These are phyloP conservation scores for Spathaspora sp. DNA, from an alignment of 805 yeast genomes.

Conservation along the genomic window DNA sequence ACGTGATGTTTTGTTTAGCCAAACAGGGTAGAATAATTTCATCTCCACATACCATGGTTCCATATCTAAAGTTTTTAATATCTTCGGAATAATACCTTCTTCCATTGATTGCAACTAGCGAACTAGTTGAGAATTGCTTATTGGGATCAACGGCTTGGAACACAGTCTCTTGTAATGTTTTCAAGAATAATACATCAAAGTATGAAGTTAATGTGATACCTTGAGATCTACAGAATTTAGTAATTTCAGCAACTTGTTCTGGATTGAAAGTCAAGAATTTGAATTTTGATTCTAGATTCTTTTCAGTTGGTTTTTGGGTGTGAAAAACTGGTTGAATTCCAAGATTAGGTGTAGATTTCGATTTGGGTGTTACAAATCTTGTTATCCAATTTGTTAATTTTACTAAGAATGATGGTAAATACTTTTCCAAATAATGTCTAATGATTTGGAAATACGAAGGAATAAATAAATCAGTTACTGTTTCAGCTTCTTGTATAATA, in stretches of 20 bases:
- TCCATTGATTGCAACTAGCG: constrained; percentile 15
- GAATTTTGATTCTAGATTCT: constrained; percentile 8
- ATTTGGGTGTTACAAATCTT: not conserved
- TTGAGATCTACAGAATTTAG: constrained; percentile 13
- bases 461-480: constrained; percentile 9
- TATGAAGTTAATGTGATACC: constrained; percentile 20
- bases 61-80: constrained; percentile 6
- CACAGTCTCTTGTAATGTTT: constrained; percentile 14
- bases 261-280: constrained; percentile 13
- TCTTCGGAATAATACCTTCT: constrained; percentile 16
- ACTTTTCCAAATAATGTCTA: constrained; percentile 3
- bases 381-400: not conserved
- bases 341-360: constrained; percentile 1
- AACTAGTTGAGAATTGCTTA: constrained; percentile 6
- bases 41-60: constrained; percentile 11
- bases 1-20: not conserved
- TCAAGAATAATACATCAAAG: constrained; percentile 14
- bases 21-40: constrained; percentile 8
- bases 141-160: constrained; percentile 6
- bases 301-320: constrained; percentile 6
- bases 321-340: constrained; percentile 10
- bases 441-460: constrained; percentile 6
- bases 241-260: constrained; percentile 8
- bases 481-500: constrained; percentile 6
- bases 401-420: constrained; percentile 2